Evolutionary conservation across 768 basidiomycete species (phyloP).

Genomic region (Mycena galericulata): DNA sequence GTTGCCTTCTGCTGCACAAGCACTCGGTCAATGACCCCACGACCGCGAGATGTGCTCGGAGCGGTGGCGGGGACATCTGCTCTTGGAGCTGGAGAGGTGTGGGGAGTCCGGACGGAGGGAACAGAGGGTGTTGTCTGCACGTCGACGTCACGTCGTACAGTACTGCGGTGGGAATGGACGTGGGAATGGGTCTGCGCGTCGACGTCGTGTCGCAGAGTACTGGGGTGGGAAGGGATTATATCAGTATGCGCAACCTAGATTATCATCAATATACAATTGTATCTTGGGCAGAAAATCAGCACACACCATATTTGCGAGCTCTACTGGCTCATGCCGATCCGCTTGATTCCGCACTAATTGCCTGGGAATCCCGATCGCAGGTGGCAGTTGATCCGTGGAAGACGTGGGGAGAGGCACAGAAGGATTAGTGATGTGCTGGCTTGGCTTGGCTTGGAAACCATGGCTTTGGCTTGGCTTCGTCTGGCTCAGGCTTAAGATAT

Average conservation of each 20-base stretch:
- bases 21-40: conserved; percentile 5
- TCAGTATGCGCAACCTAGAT: no score
- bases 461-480: no score
- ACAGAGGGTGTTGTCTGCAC: neutral
- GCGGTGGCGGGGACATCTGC: neutral
- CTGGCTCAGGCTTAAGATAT: no score
- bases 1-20: neutral
- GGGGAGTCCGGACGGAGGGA: neutral
- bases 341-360: neutral
- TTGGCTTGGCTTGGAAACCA: no score
- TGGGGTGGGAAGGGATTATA: no score
- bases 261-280: no score
- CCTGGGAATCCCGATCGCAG: neutral
- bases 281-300: neutral
- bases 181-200: no score
- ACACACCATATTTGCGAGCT: neutral
- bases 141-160: neutral
- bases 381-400: neutral
- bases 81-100: neutral
- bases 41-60: neutral
- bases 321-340: neutral
- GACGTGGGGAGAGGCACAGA: neutral
- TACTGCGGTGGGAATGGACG: no score
- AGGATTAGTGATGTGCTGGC: neutral
- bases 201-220: no score